Percentiles rank a stretch among this genome's conserved stretches.
Evolutionary conservation across 2,329 filamentous ascomycete species (phyloP).

Genomic region (Talaromyces sp.): DNA sequence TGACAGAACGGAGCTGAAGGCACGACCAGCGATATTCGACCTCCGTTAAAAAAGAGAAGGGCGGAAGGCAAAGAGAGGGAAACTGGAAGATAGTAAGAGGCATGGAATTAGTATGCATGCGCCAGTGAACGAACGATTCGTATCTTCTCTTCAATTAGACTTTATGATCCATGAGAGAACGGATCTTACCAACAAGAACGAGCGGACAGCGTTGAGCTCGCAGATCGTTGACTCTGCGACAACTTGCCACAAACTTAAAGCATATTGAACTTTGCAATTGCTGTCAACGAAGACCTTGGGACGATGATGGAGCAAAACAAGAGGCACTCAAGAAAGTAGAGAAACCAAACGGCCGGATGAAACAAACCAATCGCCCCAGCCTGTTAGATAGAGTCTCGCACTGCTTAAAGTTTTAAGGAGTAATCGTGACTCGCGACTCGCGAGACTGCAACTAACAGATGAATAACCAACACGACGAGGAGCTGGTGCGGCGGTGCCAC

Average conservation of each 20-base stretch:
- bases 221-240: slow-evolving; percentile 9
- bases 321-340: not conserved
- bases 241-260: slow-evolving; percentile 5
- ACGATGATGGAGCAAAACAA: not conserved
- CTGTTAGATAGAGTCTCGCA: not conserved
- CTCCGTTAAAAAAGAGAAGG: not conserved
- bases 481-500: slow-evolving; percentile 5
- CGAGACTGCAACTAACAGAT: not conserved
- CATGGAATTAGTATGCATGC: not conserved
- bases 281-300: slow-evolving; percentile 5
- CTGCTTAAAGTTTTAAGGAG: slow-evolving; percentile 10
- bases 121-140: not conserved
- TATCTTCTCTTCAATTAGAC: not conserved
- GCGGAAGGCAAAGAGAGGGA: not conserved
- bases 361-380: not conserved
- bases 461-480: not conserved
- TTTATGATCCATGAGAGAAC: not conserved
- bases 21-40: slow-evolving; percentile 11
- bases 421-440: slow-evolving; percentile 7
- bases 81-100: slow-evolving; percentile 2
- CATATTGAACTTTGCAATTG: slow-evolving; percentile 9
- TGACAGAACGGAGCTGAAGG: not conserved
- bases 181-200: not conserved
- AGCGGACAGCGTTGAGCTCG: not conserved
- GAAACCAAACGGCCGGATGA: not conserved